phyloP scores from a whole-genome alignment of 441 rosid species.

The Corymbia citriodora region DNA sequence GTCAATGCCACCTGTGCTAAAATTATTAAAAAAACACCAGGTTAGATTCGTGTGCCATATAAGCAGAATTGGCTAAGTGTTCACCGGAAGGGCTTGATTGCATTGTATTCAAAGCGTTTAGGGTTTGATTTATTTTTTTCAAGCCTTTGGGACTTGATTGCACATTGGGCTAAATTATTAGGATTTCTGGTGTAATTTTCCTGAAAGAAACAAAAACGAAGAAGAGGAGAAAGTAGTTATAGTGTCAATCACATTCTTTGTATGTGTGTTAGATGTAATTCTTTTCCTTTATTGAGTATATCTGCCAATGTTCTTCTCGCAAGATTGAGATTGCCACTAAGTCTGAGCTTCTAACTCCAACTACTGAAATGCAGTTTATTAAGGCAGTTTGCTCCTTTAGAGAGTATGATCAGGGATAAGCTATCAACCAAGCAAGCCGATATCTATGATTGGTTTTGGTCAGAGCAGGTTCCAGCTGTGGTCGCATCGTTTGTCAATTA shows the following conservation, averaged over 20 bases:
- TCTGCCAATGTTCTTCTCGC: neutral
- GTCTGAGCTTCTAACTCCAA: neutral
- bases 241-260: neutral
- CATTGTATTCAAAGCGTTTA: neutral
- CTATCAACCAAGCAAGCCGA: constrained; percentile 77
- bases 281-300: neutral
- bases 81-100: neutral
- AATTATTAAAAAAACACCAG: neutral
- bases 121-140: neutral
- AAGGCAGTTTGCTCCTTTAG: constrained; percentile 77
- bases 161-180: neutral
- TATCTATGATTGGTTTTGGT: constrained; percentile 83
- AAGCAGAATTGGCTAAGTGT: neutral
- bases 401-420: constrained; percentile 79
- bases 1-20: neutral
- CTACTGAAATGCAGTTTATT: constrained; percentile 56
- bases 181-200: neutral
- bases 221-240: neutral
- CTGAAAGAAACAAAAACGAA: neutral
- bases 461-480: constrained; percentile 68
- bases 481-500: constrained; percentile 65
- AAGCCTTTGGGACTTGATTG: neutral
- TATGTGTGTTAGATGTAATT: neutral
- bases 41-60: neutral
- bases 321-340: neutral